These are phyloP conservation scores for Cryphonectria naterciae DNA, from an alignment of 2,329 filamentous ascomycete species.

Conservation along the genomic window DNA sequence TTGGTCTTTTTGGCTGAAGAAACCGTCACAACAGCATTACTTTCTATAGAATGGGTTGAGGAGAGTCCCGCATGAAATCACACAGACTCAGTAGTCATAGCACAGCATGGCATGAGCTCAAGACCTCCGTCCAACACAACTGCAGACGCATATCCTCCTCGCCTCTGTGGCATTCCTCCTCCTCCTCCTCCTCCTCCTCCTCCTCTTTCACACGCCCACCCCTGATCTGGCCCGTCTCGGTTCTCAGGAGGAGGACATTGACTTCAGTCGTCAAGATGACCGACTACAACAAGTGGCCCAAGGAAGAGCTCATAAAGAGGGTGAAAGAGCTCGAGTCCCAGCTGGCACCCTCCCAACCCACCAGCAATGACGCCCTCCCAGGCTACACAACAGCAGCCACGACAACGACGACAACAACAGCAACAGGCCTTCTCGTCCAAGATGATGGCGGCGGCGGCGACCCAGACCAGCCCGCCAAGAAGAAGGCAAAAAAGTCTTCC, in stretches of 20 bases:
- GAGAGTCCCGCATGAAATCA: slow-evolving; percentile 20
- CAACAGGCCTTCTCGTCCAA: not conserved
- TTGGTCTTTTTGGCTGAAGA: too few relatives aligned
- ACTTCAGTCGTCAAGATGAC: slow-evolving; percentile 26
- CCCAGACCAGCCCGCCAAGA: slow-evolving; percentile 17
- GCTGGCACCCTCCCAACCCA: slow-evolving; percentile 50
- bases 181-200: not conserved
- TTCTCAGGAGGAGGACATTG: not conserved
- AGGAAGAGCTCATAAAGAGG: slow-evolving; percentile 68
- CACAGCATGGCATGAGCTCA: slow-evolving; percentile 25
- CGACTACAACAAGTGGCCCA: slow-evolving; percentile 69
- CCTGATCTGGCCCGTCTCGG: slow-evolving; percentile 3
- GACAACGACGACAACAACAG: not conserved
- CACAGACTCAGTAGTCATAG: not conserved
- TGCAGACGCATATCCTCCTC: not conserved
- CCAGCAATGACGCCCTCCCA: not conserved
- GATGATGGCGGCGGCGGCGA: not conserved
- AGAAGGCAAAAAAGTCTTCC: slow-evolving; percentile 45
- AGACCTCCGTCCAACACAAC: not conserved
- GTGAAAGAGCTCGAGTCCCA: slow-evolving; percentile 71
- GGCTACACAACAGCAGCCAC: not conserved
- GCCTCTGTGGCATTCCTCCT: not conserved
- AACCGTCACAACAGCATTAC: not conserved
- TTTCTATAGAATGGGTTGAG: slow-evolving; percentile 22
- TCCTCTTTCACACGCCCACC: not conserved